phyloP scores from a whole-genome alignment of 192 early-diverging fungal species.

The Helicostylum pulchrum region DNA sequence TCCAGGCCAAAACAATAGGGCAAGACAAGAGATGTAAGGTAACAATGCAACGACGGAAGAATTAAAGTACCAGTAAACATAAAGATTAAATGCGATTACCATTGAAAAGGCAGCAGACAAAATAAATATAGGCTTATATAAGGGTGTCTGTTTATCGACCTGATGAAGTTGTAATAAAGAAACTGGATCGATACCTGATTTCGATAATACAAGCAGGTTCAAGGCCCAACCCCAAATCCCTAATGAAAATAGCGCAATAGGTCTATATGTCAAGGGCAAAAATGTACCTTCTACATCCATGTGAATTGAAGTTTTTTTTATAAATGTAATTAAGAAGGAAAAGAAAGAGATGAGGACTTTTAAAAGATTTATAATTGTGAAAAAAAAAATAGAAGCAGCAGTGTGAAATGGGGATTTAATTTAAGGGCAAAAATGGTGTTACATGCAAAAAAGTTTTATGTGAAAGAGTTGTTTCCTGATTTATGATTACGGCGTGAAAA shows the following conservation, averaged over 20 bases:
- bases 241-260: conserved; percentile 46
- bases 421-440: no score
- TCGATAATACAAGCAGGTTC: conserved; percentile 48
- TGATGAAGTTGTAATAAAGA: conserved; percentile 36
- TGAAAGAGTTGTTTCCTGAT: no score
- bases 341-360: conserved; percentile 1
- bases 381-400: no score
- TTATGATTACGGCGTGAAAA: no score
- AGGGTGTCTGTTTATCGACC: conserved; percentile 35
- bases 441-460: no score
- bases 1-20: conserved; percentile 46
- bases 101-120: conserved; percentile 41
- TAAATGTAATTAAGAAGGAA: background rate
- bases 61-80: conserved; percentile 42
- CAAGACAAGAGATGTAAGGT: conserved; percentile 40
- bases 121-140: conserved; percentile 44
- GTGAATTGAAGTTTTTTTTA: background rate
- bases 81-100: conserved; percentile 45
- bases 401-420: background rate
- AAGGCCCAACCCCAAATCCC: conserved; percentile 60
- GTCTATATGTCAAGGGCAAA: conserved; percentile 48
- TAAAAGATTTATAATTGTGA: background rate
- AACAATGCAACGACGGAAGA: conserved; percentile 33
- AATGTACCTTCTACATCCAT: conserved; percentile 17
- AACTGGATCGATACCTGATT: conserved; percentile 44